A percentile compares a stretch with the other conserved stretches of the same genome.
Evolutionary conservation across 768 basidiomycete species (phyloP).

Genomic region (Sarcomyxa edulis): DNA sequence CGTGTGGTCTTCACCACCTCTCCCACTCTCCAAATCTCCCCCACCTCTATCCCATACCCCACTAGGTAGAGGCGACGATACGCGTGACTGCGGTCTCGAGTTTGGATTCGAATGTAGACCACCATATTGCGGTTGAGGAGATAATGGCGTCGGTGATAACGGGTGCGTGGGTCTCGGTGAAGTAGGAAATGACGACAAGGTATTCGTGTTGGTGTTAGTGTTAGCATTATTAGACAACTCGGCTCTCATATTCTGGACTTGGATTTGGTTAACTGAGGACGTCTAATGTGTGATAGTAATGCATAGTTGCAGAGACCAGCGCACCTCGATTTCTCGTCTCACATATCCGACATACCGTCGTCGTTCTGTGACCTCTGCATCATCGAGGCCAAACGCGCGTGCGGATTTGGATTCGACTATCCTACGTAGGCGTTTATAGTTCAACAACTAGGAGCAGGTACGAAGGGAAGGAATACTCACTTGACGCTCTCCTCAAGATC

Average conservation of each 20-base stretch:
- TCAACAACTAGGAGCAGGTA: background rate
- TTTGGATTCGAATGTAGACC: no score
- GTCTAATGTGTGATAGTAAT: slow-evolving; percentile 5
- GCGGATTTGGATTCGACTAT: slow-evolving; percentile 86
- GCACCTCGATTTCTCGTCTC: slow-evolving; percentile 74
- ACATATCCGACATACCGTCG: slow-evolving; percentile 74
- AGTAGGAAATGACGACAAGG: no score
- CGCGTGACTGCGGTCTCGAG: no score
- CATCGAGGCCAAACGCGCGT: slow-evolving; percentile 77
- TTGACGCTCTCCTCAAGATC: slow-evolving; percentile 93
- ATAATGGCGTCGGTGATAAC: no score
- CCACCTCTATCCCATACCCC: slow-evolving; percentile 28
- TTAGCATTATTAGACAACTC: slow-evolving; percentile 38
- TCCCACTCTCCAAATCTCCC: slow-evolving; percentile 23
- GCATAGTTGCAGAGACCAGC: slow-evolving; percentile 22
- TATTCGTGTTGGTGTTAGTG: slow-evolving; percentile 13
- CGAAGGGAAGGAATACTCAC: slow-evolving; percentile 31
- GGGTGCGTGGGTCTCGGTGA: no score
- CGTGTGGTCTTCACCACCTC: slow-evolving; percentile 55
- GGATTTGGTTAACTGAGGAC: slow-evolving; percentile 11
- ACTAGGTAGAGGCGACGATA: no score
- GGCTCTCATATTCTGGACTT: slow-evolving; percentile 72
- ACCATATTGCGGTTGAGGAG: no score
- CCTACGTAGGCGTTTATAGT: slow-evolving; percentile 30
- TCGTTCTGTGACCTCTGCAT: slow-evolving; percentile 69